A percentile compares a stretch with the other conserved stretches of the same genome.
phyloP scores from a whole-genome alignment of 768 basidiomycete species.

The Tylopilus balloui region DNA sequence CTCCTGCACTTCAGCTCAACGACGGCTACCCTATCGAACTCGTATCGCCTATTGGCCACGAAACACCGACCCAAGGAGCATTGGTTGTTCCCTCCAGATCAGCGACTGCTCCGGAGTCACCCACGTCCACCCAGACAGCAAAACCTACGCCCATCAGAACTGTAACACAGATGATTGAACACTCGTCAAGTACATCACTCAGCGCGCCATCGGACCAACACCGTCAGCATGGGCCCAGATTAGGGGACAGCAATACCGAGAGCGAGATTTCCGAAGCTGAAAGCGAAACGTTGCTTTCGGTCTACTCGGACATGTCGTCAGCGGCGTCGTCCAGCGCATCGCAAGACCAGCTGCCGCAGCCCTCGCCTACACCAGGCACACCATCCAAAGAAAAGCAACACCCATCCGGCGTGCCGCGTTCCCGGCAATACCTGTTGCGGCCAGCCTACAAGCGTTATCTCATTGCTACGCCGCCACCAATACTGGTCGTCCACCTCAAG shows the following conservation, averaged over 20 bases:
- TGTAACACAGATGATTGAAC: slow-evolving; percentile 13
- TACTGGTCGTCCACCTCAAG: slow-evolving; percentile 90
- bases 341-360: slow-evolving; percentile 21
- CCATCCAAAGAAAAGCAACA: slow-evolving; percentile 34
- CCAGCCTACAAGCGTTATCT: slow-evolving; percentile 94
- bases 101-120: slow-evolving; percentile 44
- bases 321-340: slow-evolving; percentile 29
- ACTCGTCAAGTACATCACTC: slow-evolving; percentile 28
- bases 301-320: slow-evolving; percentile 35
- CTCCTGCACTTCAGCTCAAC: slow-evolving; percentile 30
- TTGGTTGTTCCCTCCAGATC: slow-evolving; percentile 53
- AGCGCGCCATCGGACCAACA: slow-evolving; percentile 25
- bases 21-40: slow-evolving; percentile 19
- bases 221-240: slow-evolving; percentile 19
- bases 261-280: slow-evolving; percentile 34
- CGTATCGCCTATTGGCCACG: slow-evolving; percentile 10
- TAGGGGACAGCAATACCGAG: slow-evolving; percentile 25
- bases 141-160: slow-evolving; percentile 13
- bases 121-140: slow-evolving; percentile 22
- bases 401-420: slow-evolving; percentile 32
- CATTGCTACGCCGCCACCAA: slow-evolving; percentile 77
- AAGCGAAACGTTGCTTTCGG: slow-evolving; percentile 28
- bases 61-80: slow-evolving; percentile 34
- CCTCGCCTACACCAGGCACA: slow-evolving; percentile 17
- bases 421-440: slow-evolving; percentile 67